Evolutionary conservation across 441 rosid genomes (phyloP), one percentile per base, ranked within the genome.

Genomic region (Eugenia klotzschiana): DNA sequence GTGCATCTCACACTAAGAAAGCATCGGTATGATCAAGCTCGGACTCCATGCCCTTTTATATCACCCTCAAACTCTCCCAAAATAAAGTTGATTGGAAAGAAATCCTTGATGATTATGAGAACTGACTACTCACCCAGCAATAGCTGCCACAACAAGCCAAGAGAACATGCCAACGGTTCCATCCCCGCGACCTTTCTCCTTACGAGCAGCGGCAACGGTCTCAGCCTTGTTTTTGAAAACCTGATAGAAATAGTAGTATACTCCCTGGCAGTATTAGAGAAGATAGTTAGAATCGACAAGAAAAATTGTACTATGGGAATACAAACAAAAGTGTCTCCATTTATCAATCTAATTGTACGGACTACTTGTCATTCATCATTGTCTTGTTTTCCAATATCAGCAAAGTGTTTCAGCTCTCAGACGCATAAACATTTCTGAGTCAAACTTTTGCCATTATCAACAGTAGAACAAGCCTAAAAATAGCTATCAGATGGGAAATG

Each of bases 81-180:
- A 25, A 79, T 22, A 20, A 79, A 14, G 29, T 1, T 6, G 29
- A 79, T 0, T 51, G 43, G 41, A 50, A 50, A 37, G 56, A 26
- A 80, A 80, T 54, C 23, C 58, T 29, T 27, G 40, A 46, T 51
- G 46, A 51, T 26, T 18, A 27, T 16, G 46, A 33, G 46, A 79
- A 80, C 29, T 54, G 73, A 74, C 87, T 52, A 37, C 80, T 80
- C 84, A 92, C 95, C 95, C 93, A 37, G 94, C 94, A 77, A 92
- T 82, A 77, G 93, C 96, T 9, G 94, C 94, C 83, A 92, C 96
- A 84, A 89, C 57, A 85, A 93, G 94, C 96, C 96, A 93, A 81
- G 96, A 92, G 77, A 92, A 86, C 90, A 93, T 81, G 85, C 94
- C 93, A 73, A 88, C 86, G 0, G 91, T 87, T 57, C 94, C 94